Conservation (phyloP, 2,329 filamentous ascomycete species). For the Xylogone sp. region DNA sequence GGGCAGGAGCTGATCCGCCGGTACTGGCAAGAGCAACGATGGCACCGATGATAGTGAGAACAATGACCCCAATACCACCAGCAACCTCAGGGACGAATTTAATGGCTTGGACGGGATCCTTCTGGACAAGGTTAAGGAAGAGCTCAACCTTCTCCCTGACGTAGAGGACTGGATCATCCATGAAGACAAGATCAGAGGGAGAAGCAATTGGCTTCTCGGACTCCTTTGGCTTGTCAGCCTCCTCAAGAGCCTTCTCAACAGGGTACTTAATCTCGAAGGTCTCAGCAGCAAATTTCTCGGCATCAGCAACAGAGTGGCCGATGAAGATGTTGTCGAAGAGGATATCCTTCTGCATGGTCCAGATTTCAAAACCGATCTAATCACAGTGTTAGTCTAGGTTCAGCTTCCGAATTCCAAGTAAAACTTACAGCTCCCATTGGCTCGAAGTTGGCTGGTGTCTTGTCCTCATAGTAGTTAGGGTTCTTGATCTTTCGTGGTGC, state of each 20-base stretch:
- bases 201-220: slow-evolving; percentile 57
- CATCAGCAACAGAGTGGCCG: slow-evolving; percentile 92
- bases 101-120: slow-evolving; percentile 76
- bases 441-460: slow-evolving; percentile 93
- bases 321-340: slow-evolving; percentile 99
- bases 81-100: slow-evolving; percentile 90
- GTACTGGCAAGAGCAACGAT: slow-evolving; percentile 63
- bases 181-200: slow-evolving; percentile 77
- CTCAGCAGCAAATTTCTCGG: slow-evolving; percentile 82
- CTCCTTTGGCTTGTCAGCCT: slow-evolving; percentile 74
- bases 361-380: slow-evolving; percentile 97
- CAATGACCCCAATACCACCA: slow-evolving; percentile 68
- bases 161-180: slow-evolving; percentile 83
- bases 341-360: slow-evolving; percentile 99
- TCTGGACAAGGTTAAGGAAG: slow-evolving; percentile 79
- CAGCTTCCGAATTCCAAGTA: slow-evolving; percentile 13
- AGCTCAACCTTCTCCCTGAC: slow-evolving; percentile 90
- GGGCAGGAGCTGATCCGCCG: slow-evolving; percentile 61
- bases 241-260: slow-evolving; percentile 76
- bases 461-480: slow-evolving; percentile 95
- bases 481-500: slow-evolving; percentile 94
- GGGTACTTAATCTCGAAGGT: slow-evolving; percentile 86
- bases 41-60: slow-evolving; percentile 67
- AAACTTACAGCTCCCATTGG: slow-evolving; percentile 89
- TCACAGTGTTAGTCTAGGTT: slow-evolving; percentile 7